These are phyloP conservation scores for Dianthus caryophyllus DNA, from an alignment of 148 eudicot genomes.

Conservation along the genomic window DNA sequence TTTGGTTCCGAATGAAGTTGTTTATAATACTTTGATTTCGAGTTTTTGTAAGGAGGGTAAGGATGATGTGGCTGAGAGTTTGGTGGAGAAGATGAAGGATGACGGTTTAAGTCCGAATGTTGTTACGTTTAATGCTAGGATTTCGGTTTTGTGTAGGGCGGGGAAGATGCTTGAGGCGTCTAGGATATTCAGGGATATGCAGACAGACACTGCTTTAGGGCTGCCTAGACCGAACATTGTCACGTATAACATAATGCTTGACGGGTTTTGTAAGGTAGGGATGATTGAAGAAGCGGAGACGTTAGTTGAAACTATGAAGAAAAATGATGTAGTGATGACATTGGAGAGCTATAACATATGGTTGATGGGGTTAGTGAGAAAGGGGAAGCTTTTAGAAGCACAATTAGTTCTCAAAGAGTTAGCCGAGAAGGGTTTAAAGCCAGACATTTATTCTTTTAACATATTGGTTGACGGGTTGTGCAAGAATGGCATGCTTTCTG, in stretches of 20 bases:
- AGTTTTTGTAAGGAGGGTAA: constrained; percentile 70
- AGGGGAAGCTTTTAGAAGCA: constrained; percentile 62
- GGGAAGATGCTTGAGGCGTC: constrained; percentile 88
- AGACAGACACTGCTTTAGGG: constrained; percentile 58
- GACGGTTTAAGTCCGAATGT: constrained; percentile 71
- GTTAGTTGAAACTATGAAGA: constrained; percentile 64
- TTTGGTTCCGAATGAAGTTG: constrained; percentile 45
- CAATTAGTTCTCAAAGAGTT: constrained; percentile 56
- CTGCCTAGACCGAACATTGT: constrained; percentile 63
- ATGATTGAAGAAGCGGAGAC: constrained; percentile 81
- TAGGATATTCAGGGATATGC: constrained; percentile 91
- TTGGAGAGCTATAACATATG: constrained; percentile 72
- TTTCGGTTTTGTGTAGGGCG: constrained; percentile 61
- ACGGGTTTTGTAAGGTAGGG: constrained; percentile 67
- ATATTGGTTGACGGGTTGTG: constrained; percentile 70
- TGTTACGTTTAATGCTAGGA: constrained; percentile 89
- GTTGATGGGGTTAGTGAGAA: constrained; percentile 66
- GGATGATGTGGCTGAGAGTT: constrained; percentile 66
- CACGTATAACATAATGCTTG: constrained; percentile 68
- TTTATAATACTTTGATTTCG: constrained; percentile 78
- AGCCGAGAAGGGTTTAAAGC: constrained; percentile 41
- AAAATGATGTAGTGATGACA: constrained; percentile 30
- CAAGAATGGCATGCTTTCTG: constrained; percentile 64
- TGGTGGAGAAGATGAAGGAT: constrained; percentile 76
- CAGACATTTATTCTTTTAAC: constrained; percentile 58